These are phyloP conservation scores for Yueomyces sp. DNA, from an alignment of 1,139 yeast species.

Conservation along the genomic window DNA sequence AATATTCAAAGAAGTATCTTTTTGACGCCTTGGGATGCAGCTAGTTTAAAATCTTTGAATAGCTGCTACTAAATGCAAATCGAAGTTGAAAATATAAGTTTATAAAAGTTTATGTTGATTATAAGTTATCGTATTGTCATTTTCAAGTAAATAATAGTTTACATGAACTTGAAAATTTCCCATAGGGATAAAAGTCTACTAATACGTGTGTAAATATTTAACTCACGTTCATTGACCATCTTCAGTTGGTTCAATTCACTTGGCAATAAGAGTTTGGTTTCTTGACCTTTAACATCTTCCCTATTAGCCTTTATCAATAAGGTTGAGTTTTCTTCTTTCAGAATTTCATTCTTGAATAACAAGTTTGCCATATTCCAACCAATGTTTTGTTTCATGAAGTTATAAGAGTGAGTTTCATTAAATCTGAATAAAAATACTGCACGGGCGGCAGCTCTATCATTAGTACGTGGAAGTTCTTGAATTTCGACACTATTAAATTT, in stretches of 20 bases:
- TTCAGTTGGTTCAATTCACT: conserved; percentile 65
- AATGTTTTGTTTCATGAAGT: conserved; percentile 38
- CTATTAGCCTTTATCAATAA: conserved; percentile 71
- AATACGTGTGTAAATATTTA: conserved; percentile 40
- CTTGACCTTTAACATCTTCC: conserved; percentile 82
- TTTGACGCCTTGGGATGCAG: conserved; percentile 31
- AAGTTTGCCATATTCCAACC: conserved; percentile 61
- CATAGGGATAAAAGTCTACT: conserved; percentile 42
- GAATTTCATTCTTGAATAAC: conserved; percentile 39
- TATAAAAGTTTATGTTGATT: neutral
- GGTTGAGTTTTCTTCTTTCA: conserved; percentile 51
- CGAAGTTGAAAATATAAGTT: no score
- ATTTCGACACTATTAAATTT: conserved; percentile 52
- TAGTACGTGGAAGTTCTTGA: conserved; percentile 88
- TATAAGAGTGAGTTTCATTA: conserved; percentile 39
- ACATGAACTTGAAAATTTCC: conserved; percentile 33
- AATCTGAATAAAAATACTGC: conserved; percentile 76
- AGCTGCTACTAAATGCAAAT: conserved; percentile 12
- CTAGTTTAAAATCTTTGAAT: conserved; percentile 15
- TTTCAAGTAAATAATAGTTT: neutral
- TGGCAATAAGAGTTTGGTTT: conserved; percentile 58
- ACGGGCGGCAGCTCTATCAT: conserved; percentile 84
- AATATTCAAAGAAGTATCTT: conserved; percentile 50
- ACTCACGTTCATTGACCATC: conserved; percentile 45
- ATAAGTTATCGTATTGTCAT: neutral